Conservation (phyloP, 2,329 filamentous ascomycete genomes). For the Fusarium temperatum region DNA sequence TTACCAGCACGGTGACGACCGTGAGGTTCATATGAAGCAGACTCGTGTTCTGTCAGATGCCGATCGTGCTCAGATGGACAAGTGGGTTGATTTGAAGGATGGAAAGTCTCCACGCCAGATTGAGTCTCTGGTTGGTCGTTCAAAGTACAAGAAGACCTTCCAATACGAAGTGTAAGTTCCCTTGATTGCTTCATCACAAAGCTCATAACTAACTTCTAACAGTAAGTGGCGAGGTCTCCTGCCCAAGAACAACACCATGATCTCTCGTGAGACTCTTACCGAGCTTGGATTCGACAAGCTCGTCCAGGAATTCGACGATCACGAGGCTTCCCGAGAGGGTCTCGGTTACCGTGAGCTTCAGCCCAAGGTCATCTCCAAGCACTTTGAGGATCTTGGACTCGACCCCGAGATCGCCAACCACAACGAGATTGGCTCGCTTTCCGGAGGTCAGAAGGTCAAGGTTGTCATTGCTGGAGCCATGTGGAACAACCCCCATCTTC, state of each 20-base stretch:
- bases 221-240: slow-evolving; percentile 89
- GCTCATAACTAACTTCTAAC: slow-evolving; percentile 41
- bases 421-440: slow-evolving; percentile 96
- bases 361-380: slow-evolving; percentile 93
- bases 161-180: slow-evolving; percentile 87
- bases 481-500: slow-evolving; percentile 98
- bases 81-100: slow-evolving; percentile 83
- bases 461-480: slow-evolving; percentile 95
- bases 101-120: slow-evolving; percentile 81
- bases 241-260: slow-evolving; percentile 91
- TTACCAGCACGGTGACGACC: slow-evolving; percentile 95
- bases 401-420: slow-evolving; percentile 99
- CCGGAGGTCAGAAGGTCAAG: slow-evolving; percentile 98
- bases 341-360: slow-evolving; percentile 94
- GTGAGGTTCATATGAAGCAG: slow-evolving; percentile 97
- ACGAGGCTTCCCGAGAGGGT: slow-evolving; percentile 98
- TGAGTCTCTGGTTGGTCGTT: slow-evolving; percentile 91
- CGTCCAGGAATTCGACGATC: slow-evolving; percentile 97
- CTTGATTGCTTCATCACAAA: background rate
- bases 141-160: slow-evolving; percentile 99
- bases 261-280: slow-evolving; percentile 90
- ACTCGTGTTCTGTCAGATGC: slow-evolving; percentile 87
- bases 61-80: slow-evolving; percentile 92
- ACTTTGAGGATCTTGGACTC: slow-evolving; percentile 95
- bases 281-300: slow-evolving; percentile 91